Conservation (phyloP, 2,329 filamentous ascomycete genomes). For the Curvularia sp. region DNA sequence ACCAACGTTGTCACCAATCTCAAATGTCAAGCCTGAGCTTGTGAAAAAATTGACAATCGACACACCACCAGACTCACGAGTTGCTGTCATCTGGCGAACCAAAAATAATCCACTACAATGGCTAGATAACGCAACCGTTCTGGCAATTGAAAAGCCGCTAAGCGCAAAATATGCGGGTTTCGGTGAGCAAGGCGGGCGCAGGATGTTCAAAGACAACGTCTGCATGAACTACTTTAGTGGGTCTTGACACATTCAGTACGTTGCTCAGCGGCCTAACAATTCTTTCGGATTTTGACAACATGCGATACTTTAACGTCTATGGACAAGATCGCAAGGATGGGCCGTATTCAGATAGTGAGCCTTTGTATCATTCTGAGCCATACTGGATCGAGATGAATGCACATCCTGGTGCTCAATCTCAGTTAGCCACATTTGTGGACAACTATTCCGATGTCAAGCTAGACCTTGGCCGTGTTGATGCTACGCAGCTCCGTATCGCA, state of each 20-base stretch:
- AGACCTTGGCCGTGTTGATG: background rate
- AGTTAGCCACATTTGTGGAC: background rate
- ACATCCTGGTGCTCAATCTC: background rate
- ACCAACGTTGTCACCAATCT: background rate
- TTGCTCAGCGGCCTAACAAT: background rate
- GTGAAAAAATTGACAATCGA: background rate
- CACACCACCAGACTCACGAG: background rate
- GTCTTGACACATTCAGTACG: background rate
- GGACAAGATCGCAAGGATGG: background rate
- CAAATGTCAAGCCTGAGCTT: background rate
- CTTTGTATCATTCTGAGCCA: background rate
- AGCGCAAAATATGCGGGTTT: background rate
- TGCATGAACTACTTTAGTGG: conserved; percentile 1
- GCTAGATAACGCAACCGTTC: background rate
- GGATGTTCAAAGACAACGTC: background rate
- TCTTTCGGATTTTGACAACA: background rate
- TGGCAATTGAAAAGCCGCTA: background rate
- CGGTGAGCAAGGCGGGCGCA: background rate
- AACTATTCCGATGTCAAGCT: background rate
- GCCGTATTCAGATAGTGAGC: background rate
- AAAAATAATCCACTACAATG: background rate
- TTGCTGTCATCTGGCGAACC: background rate
- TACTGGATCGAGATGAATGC: conserved; percentile 1
- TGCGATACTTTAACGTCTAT: background rate
- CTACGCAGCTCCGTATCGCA: background rate